phyloP scores from a whole-genome alignment of 108 stramenopile species.

The Craspedostauros australis region DNA sequence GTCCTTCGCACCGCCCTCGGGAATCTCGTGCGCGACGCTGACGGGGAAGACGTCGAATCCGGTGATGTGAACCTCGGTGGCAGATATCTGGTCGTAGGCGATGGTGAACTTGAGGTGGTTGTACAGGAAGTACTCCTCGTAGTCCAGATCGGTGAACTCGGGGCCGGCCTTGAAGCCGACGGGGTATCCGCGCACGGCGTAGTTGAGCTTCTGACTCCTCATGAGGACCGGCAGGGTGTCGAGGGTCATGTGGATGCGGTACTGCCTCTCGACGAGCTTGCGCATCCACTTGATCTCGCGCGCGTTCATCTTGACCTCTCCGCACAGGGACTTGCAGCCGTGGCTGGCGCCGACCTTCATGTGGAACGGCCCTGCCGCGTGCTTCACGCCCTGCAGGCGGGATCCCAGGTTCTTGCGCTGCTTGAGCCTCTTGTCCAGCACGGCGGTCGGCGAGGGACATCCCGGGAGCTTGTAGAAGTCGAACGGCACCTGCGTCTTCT shows the following conservation, averaged over 20 bases:
- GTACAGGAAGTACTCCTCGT: constrained; percentile 59
- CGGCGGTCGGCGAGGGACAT: constrained; percentile 49
- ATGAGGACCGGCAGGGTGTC: constrained; percentile 81
- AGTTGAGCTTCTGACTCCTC: constrained; percentile 49
- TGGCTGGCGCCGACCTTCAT: constrained; percentile 40
- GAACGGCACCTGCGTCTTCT: constrained; percentile 89
- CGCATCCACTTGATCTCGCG: constrained; percentile 61
- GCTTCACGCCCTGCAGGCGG: constrained; percentile 63
- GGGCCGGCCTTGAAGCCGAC: constrained; percentile 63
- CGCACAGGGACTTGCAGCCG: constrained; percentile 57
- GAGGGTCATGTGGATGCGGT: constrained; percentile 85
- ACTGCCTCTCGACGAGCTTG: constrained; percentile 87
- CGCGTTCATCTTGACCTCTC: constrained; percentile 25
- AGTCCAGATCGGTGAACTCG: constrained; percentile 19
- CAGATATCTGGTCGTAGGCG: no score
- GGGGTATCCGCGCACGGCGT: constrained; percentile 74
- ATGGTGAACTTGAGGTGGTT: constrained; percentile 84
- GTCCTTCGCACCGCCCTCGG: constrained; percentile 3
- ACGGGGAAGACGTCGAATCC: constrained; percentile 91
- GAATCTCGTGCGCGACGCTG: constrained; percentile 77
- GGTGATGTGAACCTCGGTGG: constrained; percentile 81
- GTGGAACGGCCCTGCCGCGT: constrained; percentile 56
- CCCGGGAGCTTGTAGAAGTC: constrained; percentile 88
- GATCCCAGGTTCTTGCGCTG: constrained; percentile 71
- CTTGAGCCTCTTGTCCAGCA: constrained; percentile 10